Base-by-base conservation (phyloP, 2,329 filamentous ascomycete species). In the Colletotrichum costaricense region DNA sequence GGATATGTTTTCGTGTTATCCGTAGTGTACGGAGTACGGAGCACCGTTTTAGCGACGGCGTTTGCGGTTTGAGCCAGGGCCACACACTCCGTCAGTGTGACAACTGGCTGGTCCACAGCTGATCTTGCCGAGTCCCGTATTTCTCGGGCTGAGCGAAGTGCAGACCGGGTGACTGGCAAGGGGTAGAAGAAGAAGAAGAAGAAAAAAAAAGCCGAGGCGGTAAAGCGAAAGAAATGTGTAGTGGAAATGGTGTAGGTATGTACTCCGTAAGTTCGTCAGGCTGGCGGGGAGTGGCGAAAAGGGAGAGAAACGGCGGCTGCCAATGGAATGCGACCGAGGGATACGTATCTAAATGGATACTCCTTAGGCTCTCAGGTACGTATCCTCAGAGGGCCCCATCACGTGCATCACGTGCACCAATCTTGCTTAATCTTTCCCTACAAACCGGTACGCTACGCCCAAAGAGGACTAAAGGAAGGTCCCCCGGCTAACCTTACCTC, bases 401-500 rank as follows among this genome's bases (percentile, higher is more conserved):
- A 22, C 42, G 42, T 49, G 42, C 1, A 3, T n/a, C 42, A 49
- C 42, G 42, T 49, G 19, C 42, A 4, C 2, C 0, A 0, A 4
- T 49, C 7, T 49, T 49, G 67, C 71, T 71, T 63, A 73, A 52
- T 73, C 70, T 42, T 70, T 60, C 70, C 60, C 38, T 59, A 22
- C 4, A 2, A 19, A 3, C 26, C 26, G 66, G 63, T 59, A 66
- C 42, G 49, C 56, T 55, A 70, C 14, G 6, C 60, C 35, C 4
- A 12, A 26, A 38, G 0, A 0, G 11, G 60, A 28, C 60, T 65
- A 66, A 57, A 2, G 8, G 4, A 3, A 7, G 26, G 8, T 22
- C 19, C 67, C 42, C 60, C 71, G 71, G 71, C 71, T 66, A 73
- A 73, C 71, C 67, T 73, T 66, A 70, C 60, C 56, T 52, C 62